Evolutionary conservation across 176 grass and related monocot species (phyloP).

Genomic region (Aegilops speltoides): DNA sequence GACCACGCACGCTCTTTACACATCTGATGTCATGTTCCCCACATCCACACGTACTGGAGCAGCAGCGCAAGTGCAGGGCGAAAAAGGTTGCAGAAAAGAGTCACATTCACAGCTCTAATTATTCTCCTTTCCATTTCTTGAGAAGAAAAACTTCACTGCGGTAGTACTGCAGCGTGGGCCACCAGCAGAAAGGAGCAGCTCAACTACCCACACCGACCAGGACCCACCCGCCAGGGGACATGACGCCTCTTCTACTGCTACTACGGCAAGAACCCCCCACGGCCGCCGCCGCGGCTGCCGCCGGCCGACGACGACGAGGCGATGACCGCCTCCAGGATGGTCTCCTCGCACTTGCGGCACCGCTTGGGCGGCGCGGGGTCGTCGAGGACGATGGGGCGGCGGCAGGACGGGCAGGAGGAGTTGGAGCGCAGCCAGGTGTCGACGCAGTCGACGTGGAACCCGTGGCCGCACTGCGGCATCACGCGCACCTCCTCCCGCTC

Average conservation of each 20-base stretch:
- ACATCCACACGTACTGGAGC: background rate
- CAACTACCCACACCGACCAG: background rate
- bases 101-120: constrained; percentile 31
- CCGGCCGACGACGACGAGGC: constrained; percentile 26
- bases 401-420: constrained; percentile 74
- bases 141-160: constrained; percentile 14
- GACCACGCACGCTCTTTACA: background rate
- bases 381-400: constrained; percentile 67
- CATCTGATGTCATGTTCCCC: background rate
- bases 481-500: constrained; percentile 68
- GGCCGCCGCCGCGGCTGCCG: constrained; percentile 22
- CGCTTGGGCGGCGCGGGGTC: constrained; percentile 31
- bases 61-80: background rate
- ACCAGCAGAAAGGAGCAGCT: constrained; percentile 27
- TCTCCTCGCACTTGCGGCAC: constrained; percentile 70
- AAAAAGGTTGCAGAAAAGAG: constrained; percentile 32
- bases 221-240: background rate
- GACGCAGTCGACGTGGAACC: constrained; percentile 71
- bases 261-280: constrained; percentile 68
- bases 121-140: constrained; percentile 36
- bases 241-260: constrained; percentile 5
- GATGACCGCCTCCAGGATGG: constrained; percentile 43
- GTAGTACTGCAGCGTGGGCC: constrained; percentile 34
- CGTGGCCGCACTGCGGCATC: constrained; percentile 80
- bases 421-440: constrained; percentile 71